These are phyloP conservation scores for Cordyceps tenuipes DNA, from an alignment of 2,329 filamentous ascomycete genomes.

Conservation along the genomic window DNA sequence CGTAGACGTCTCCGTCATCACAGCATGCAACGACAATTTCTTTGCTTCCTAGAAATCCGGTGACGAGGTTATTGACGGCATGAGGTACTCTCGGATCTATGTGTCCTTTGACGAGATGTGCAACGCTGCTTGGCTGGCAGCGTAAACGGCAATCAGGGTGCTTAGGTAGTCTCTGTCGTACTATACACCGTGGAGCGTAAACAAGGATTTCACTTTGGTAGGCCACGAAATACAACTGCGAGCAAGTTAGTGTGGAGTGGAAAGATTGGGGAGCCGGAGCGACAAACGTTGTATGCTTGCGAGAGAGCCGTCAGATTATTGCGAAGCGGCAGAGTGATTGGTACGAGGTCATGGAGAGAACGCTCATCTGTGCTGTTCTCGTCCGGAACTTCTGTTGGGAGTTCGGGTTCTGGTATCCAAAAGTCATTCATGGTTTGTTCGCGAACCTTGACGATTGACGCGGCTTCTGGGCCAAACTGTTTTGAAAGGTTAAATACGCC, in stretches of 20 bases:
- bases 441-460: conserved; percentile 25
- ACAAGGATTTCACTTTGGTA: conserved; percentile 50
- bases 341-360: conserved; percentile 1
- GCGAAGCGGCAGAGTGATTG: conserved; percentile 30
- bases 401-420: conserved; percentile 17
- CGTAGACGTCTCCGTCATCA: conserved; percentile 69
- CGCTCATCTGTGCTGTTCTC: not conserved
- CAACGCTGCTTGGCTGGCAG: conserved; percentile 33
- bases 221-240: conserved; percentile 50
- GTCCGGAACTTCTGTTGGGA: conserved; percentile 16
- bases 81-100: conserved; percentile 47
- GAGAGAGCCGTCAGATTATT: conserved; percentile 52
- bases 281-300: conserved; percentile 44
- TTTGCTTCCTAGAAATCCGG: conserved; percentile 59
- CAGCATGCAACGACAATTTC: conserved; percentile 62
- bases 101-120: conserved; percentile 38
- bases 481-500: not conserved
- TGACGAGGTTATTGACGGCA: conserved; percentile 59
- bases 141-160: conserved; percentile 43
- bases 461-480: conserved; percentile 30
- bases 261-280: not conserved
- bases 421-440: conserved; percentile 23
- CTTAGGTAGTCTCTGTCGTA: conserved; percentile 38
- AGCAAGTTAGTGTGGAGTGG: conserved; percentile 5
- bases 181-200: conserved; percentile 41